Conservation (phyloP, 2,329 filamentous ascomycete genomes). For the Lecanicillium sp. region DNA sequence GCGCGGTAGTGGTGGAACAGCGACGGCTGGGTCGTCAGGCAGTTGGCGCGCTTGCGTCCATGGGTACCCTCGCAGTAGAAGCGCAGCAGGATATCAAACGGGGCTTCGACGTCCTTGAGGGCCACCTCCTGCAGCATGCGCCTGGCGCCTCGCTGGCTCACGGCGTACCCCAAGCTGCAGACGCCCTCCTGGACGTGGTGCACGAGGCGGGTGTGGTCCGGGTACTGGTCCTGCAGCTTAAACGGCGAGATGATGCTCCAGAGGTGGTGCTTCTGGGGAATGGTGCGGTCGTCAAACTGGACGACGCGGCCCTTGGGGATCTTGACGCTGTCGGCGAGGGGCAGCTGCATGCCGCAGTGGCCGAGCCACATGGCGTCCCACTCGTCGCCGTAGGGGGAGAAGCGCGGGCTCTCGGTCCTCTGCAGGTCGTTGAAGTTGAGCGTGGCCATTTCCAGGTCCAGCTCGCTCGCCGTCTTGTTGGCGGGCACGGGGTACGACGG, state of each 20-base stretch:
- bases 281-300: constrained; percentile 25
- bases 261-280: constrained; percentile 24
- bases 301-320: constrained; percentile 23
- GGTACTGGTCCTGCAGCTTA: constrained; percentile 23
- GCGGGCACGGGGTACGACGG: constrained; percentile 16
- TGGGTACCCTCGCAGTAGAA: constrained; percentile 35
- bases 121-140: constrained; percentile 35
- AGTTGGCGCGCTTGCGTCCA: constrained; percentile 25
- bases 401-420: constrained; percentile 8
- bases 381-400: constrained; percentile 39
- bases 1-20: constrained; percentile 39
- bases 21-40: constrained; percentile 32
- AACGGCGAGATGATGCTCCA: constrained; percentile 27
- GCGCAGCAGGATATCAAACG: constrained; percentile 37
- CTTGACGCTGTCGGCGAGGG: constrained; percentile 9
- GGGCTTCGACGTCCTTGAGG: constrained; percentile 28
- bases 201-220: constrained; percentile 34
- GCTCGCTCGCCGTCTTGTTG: constrained; percentile 6
- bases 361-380: constrained; percentile 48
- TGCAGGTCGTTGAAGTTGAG: constrained; percentile 16
- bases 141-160: constrained; percentile 34
- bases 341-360: constrained; percentile 34
- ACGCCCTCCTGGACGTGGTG: constrained; percentile 31
- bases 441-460: constrained; percentile 9
- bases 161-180: constrained; percentile 36